These are phyloP conservation scores for Moesziomyces antarcticus DNA, from an alignment of 1,284 basidiomycete species.

Conservation along the genomic window DNA sequence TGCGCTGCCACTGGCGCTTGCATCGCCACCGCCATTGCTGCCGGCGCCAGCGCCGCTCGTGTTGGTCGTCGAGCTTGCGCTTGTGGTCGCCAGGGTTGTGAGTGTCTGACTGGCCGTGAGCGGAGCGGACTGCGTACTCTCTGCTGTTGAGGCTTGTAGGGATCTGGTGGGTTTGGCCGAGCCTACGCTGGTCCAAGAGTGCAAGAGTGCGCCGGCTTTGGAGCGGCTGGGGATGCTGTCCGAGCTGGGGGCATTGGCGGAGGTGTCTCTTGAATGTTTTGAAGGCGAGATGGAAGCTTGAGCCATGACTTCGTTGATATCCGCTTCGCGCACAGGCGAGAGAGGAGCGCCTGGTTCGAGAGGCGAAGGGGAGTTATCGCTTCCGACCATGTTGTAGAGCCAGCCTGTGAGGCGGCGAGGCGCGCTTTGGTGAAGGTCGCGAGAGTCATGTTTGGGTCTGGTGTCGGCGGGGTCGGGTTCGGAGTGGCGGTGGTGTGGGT, in stretches of 20 bases:
- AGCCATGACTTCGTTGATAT: constrained; percentile 11
- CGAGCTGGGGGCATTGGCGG: not conserved
- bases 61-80: not conserved
- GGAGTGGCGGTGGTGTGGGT: constrained; percentile 18
- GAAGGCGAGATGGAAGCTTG: constrained; percentile 10
- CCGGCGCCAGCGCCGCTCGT: constrained; percentile 4
- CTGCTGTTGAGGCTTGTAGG: constrained; percentile 6
- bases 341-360: constrained; percentile 21
- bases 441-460: constrained; percentile 2
- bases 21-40: not conserved
- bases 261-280: not conserved
- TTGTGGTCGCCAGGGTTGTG: no score
- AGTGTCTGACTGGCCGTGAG: no score
- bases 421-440: constrained; percentile 6
- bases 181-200: constrained; percentile 15
- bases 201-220: constrained; percentile 31
- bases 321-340: constrained; percentile 35
- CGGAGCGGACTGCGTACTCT: not conserved
- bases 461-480: constrained; percentile 6
- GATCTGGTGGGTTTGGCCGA: constrained; percentile 9
- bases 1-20: constrained; percentile 2
- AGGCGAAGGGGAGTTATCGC: constrained; percentile 20
- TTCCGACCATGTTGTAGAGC: constrained; percentile 56
- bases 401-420: constrained; percentile 58
- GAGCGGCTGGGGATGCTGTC: constrained; percentile 6